These are phyloP conservation scores for Elongisporangium undulatum DNA, from an alignment of 352 stramenopile genomes.

Conservation along the genomic window DNA sequence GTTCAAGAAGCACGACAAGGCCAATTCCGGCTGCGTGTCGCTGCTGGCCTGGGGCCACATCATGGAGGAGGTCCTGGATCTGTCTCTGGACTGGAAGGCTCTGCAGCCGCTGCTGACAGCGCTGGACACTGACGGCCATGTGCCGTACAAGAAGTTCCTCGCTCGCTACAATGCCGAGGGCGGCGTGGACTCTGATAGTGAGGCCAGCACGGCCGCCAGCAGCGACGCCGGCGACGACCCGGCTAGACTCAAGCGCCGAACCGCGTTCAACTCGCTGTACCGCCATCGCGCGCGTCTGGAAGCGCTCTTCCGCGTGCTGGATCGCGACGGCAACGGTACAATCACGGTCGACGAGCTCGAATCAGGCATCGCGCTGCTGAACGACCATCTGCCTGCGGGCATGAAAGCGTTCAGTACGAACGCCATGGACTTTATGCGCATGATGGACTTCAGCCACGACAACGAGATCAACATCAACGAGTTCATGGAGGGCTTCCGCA, in stretches of 20 bases:
- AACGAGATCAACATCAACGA: conserved; percentile 90
- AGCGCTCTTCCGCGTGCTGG: conserved; percentile 78
- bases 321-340: conserved; percentile 77
- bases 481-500: conserved; percentile 87
- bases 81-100: conserved; percentile 75
- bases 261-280: conserved; percentile 81
- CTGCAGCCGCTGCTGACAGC: conserved; percentile 74
- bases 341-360: conserved; percentile 82
- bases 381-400: conserved; percentile 64
- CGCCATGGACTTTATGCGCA: conserved; percentile 75
- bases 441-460: conserved; percentile 83
- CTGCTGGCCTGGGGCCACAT: conserved; percentile 51
- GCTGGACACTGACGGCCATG: conserved; percentile 54
- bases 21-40: conserved; percentile 33
- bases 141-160: conserved; percentile 75
- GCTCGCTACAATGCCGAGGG: conserved; percentile 71
- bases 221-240: conserved; percentile 23
- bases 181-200: conserved; percentile 8
- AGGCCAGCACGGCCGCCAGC: conserved; percentile 1
- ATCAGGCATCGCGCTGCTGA: conserved; percentile 75
- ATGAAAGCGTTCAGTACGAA: conserved; percentile 70
- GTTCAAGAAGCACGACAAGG: conserved; percentile 54
- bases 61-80: conserved; percentile 77
- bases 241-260: conserved; percentile 46
- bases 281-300: conserved; percentile 75